A percentile compares a stretch with the other conserved stretches of the same genome.
Conservation (phyloP, 176 grass and related monocot genomes). For the Rhipidocladum racemiflorum region DNA sequence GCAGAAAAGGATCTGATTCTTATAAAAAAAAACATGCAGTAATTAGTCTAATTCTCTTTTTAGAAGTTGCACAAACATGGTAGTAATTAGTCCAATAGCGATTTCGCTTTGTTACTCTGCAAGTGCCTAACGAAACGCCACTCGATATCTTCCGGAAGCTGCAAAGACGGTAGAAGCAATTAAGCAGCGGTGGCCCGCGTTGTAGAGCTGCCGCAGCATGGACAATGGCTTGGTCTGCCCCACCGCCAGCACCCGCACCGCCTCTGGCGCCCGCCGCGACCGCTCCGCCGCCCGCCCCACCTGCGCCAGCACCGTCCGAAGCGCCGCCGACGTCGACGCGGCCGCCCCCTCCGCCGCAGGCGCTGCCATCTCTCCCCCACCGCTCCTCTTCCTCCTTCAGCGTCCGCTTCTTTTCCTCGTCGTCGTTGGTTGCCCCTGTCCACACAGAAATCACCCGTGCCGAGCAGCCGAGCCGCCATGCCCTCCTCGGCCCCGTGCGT, state of each 20-base stretch:
- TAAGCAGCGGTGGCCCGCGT: constrained; percentile 76
- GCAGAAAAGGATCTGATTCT: background rate
- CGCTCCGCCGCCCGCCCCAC: constrained; percentile 47
- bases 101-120: constrained; percentile 91
- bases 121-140: constrained; percentile 87
- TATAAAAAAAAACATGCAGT: background rate
- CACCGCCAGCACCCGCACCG: constrained; percentile 62
- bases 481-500: too few relatives aligned
- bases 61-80: background rate
- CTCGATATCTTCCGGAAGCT: constrained; percentile 71
- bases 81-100: constrained; percentile 48
- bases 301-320: constrained; percentile 75
- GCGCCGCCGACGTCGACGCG: constrained; percentile 33
- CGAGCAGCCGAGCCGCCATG: too few relatives aligned
- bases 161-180: background rate
- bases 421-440: background rate
- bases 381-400: background rate
- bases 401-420: background rate
- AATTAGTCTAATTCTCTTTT: background rate
- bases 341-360: constrained; percentile 42
- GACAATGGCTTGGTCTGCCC: constrained; percentile 84
- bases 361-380: constrained; percentile 42
- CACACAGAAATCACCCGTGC: background rate
- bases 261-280: constrained; percentile 40
- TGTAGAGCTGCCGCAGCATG: constrained; percentile 63